Evolutionary conservation across 306 rosid genomes (phyloP).

Genomic region (Citrullus mucosospermus): DNA sequence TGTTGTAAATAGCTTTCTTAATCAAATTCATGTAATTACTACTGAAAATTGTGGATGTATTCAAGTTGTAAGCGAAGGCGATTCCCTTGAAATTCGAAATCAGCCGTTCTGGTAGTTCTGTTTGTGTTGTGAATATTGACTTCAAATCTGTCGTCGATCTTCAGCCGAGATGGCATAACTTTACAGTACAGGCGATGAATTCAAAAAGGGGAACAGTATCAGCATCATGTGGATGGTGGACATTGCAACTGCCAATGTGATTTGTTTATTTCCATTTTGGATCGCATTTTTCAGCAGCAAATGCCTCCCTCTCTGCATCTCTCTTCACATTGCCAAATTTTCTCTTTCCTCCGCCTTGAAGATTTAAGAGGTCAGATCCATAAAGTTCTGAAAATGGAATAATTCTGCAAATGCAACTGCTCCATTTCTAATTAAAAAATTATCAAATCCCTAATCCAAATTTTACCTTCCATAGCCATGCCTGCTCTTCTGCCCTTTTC

Average conservation of each 20-base stretch:
- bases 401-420: not conserved
- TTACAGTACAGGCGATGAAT: not conserved
- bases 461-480: not conserved
- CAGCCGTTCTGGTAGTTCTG: not conserved
- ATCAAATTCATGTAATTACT: constrained; percentile 3
- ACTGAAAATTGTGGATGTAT: not conserved
- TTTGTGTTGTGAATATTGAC: not conserved
- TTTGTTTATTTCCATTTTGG: not conserved
- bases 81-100: not conserved
- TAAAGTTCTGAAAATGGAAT: not conserved
- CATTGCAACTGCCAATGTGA: not conserved
- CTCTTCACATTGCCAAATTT: not conserved
- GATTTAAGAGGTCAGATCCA: not conserved
- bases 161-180: not conserved
- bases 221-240: not conserved
- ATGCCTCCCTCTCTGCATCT: not conserved
- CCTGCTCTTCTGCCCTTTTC: not conserved
- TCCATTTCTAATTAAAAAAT: too few species aligned
- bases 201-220: not conserved
- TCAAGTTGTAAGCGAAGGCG: not conserved
- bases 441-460: too few species aligned
- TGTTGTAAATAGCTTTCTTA: constrained; percentile 1
- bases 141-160: not conserved
- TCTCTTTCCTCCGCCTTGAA: not conserved
- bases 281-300: not conserved